Evolutionary conservation across 2,329 filamentous ascomycete species (phyloP), one percentile per base, ranked within the genome.

Genomic region (Paracamarosporium sp.): DNA sequence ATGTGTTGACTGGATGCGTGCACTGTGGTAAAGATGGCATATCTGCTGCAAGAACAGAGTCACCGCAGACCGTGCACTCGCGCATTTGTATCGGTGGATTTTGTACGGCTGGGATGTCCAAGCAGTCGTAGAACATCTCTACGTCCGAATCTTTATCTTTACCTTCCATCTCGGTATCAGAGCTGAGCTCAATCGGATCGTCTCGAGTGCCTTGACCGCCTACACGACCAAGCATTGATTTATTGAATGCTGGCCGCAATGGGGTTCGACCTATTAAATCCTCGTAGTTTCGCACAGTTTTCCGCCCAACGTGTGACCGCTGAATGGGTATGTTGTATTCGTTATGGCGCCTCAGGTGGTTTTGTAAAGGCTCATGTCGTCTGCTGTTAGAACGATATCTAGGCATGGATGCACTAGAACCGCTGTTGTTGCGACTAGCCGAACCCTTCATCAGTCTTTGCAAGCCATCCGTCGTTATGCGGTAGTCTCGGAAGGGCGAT

Each of bases 1-100:
- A 81, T 11, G 70, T 74, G 5, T 73, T 54, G 5, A 70, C 62
- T 5, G 56, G 43, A 55, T 81, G 79, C 3, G 58, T 56, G 55
- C 79, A 81, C 1, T 56, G 45, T 4, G 57, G 41, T 4, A 72
- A 61, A 9, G 62, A 61, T n/a, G 71, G 70, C 13, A 71, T 54
- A 2, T 63, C 60, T 7, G 40, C n/a, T 28, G 66, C 56, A 9
- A 51, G 55, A n/a, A 45, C 38, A 1, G 28, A 41, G 1, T 68
- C 62, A 22, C 61, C 59, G 40, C 69, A 72, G 40, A 72, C 67
- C 12, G 51, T 61, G 41, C 71, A 73, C 9, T 67, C 59, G 20
- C 57, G 57, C 7, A 22, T 58, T 9, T 15, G n/a, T n/a, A 17
- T 54, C 33, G 43, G 28, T 44, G 46, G 33, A 24, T 38, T 25